phyloP scores from a whole-genome alignment of 345 rosid genomes.

The Mercurialis annua region DNA sequence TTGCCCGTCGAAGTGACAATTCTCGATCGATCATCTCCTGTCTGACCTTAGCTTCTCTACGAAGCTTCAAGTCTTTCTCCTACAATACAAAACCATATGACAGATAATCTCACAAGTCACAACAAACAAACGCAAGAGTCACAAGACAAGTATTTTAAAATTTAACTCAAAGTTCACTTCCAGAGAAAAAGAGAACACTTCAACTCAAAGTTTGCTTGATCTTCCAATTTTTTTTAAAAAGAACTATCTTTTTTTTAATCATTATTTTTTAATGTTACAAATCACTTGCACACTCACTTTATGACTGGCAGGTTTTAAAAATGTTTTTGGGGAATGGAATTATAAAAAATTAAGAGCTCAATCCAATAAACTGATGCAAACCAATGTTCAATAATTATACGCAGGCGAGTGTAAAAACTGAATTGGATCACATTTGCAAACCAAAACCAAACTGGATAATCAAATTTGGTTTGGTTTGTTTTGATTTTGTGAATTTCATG shows the following conservation, averaged over 20 bases:
- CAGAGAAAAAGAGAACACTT: too few species aligned
- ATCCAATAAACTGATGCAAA: not conserved
- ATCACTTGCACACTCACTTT: not conserved
- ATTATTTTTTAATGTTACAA: not conserved
- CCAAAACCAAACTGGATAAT: too few species aligned
- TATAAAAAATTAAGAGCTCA: not conserved
- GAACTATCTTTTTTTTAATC: not conserved
- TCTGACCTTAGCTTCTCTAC: slow-evolving; percentile 55
- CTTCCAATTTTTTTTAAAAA: not conserved
- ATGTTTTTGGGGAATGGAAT: not conserved
- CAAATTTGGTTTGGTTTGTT: too few species aligned
- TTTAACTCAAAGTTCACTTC: not conserved
- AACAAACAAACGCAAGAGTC: not conserved
- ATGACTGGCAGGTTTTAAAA: not conserved
- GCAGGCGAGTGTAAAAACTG: too few species aligned
- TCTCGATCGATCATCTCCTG: slow-evolving; percentile 64
- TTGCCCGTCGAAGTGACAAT: slow-evolving; percentile 86
- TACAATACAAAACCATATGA: slow-evolving; percentile 21
- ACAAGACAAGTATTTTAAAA: not conserved
- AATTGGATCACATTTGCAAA: too few species aligned
- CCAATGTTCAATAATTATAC: not conserved
- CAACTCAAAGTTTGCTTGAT: not conserved
- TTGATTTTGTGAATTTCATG: too few species aligned
- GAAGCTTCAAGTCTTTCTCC: slow-evolving; percentile 62
- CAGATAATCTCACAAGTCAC: slow-evolving; percentile 8